A percentile compares a stretch with the other conserved stretches of the same genome.
Evolutionary conservation across 2,329 filamentous ascomycete genomes (phyloP).

Genomic region (Trichophaea hybrida): DNA sequence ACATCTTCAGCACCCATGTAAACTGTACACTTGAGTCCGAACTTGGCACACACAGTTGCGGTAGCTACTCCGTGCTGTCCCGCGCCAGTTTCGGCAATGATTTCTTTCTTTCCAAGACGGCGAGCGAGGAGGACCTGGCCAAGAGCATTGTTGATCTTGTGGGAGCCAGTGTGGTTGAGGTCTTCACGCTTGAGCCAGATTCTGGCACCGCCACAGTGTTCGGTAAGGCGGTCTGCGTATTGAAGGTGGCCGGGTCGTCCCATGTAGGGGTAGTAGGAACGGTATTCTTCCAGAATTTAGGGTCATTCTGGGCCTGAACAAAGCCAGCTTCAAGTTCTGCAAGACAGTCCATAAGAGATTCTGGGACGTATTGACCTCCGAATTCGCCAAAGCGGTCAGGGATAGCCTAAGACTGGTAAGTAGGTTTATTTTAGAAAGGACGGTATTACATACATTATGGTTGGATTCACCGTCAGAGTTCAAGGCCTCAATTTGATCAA

Average conservation of each 20-base stretch:
- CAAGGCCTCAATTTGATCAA: constrained; percentile 71
- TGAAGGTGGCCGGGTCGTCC: constrained; percentile 85
- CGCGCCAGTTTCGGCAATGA: constrained; percentile 94
- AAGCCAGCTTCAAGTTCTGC: constrained; percentile 84
- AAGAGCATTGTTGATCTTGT: constrained; percentile 99
- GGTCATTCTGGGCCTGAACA: constrained; percentile 71
- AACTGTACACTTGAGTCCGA: constrained; percentile 93
- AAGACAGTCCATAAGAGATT: constrained; percentile 94
- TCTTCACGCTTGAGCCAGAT: constrained; percentile 98
- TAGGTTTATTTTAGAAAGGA: neutral
- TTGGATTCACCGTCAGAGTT: constrained; percentile 41
- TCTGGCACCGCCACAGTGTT: constrained; percentile 78
- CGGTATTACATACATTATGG: constrained; percentile 25
- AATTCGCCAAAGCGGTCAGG: constrained; percentile 88
- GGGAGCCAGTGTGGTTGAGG: constrained; percentile 90
- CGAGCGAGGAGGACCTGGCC: constrained; percentile 80
- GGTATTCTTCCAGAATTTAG: constrained; percentile 91
- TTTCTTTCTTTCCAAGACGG: constrained; percentile 82
- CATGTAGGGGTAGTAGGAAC: constrained; percentile 95
- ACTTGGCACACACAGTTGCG: constrained; percentile 93
- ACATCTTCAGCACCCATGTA: constrained; percentile 99
- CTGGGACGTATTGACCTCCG: constrained; percentile 92
- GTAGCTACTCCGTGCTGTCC: constrained; percentile 97
- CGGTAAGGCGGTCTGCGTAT: constrained; percentile 72
- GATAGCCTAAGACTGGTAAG: constrained; percentile 40